Conservation (phyloP, 257 asterid genomes). For the Perilla frutescens region DNA sequence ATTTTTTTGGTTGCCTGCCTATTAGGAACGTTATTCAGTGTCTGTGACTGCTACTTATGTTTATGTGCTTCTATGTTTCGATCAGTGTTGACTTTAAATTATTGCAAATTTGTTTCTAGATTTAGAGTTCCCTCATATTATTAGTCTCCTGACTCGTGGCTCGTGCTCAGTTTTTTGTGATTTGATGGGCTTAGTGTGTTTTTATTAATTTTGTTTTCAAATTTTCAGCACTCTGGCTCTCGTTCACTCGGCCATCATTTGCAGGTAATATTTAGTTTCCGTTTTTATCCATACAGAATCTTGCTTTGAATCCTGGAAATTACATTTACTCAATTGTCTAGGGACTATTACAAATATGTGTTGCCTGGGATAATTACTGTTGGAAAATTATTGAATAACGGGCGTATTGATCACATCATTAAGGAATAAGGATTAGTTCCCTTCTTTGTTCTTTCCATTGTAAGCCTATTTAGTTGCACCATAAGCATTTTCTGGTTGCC, state of each 20-base stretch:
- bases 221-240: conserved; percentile 35
- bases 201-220: background rate
- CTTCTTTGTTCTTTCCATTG: background rate
- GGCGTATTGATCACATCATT: conserved; percentile 22
- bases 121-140: conserved; percentile 19
- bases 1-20: background rate
- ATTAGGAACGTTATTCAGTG: conserved; percentile 13
- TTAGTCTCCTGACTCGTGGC: background rate
- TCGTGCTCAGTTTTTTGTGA: conserved; percentile 14
- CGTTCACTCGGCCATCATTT: conserved; percentile 30
- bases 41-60: background rate
- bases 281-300: conserved; percentile 1
- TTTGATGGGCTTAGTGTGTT: conserved; percentile 20
- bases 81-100: conserved; percentile 34
- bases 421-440: conserved; percentile 24
- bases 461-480: background rate
- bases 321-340: conserved; percentile 1
- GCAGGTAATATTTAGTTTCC: conserved; percentile 30
- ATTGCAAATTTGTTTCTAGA: conserved; percentile 30
- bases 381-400: conserved; percentile 10
- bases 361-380: background rate
- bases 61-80: conserved; percentile 12
- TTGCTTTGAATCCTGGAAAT: conserved; percentile 19
- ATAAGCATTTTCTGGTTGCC: background rate
- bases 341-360: background rate